phyloP scores from a whole-genome alignment of 805 yeast species.

The Candida odintsovae region DNA sequence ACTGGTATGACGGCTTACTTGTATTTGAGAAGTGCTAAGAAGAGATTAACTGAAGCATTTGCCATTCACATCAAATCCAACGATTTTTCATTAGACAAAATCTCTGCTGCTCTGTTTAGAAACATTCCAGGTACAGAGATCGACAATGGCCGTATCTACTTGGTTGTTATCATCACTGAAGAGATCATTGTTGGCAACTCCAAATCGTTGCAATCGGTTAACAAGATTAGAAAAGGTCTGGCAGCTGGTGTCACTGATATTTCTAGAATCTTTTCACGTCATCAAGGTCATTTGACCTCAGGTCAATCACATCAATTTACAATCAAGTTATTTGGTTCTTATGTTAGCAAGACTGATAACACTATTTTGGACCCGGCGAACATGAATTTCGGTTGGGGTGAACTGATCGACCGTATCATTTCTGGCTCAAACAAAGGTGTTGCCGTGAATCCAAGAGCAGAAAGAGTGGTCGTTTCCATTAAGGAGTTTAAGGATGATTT shows the following conservation, averaged over 20 bases:
- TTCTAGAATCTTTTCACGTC: slow-evolving; percentile 66
- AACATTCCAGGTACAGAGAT: slow-evolving; percentile 68
- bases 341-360: slow-evolving; percentile 34
- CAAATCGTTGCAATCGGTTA: slow-evolving; percentile 20
- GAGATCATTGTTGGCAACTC: slow-evolving; percentile 42
- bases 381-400: slow-evolving; percentile 83
- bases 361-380: slow-evolving; percentile 32
- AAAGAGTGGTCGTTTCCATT: slow-evolving; percentile 58
- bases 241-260: slow-evolving; percentile 89
- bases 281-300: slow-evolving; percentile 51
- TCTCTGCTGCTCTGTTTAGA: slow-evolving; percentile 74
- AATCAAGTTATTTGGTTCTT: slow-evolving; percentile 68
- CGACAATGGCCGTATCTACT: slow-evolving; percentile 58
- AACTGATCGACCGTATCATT: slow-evolving; percentile 69
- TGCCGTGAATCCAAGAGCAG: slow-evolving; percentile 79
- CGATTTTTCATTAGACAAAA: slow-evolving; percentile 54
- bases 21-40: slow-evolving; percentile 58
- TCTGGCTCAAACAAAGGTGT: slow-evolving; percentile 70
- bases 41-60: slow-evolving; percentile 74
- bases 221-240: slow-evolving; percentile 63
- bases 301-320: slow-evolving; percentile 68
- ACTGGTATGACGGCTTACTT: slow-evolving; percentile 69
- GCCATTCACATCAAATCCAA: slow-evolving; percentile 58
- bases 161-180: slow-evolving; percentile 74
- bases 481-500: slow-evolving; percentile 61